Evolutionary conservation across 2,329 filamentous ascomycete species (phyloP), one percentile per base, ranked within the genome.

Genomic region (Exophiala mesophila): DNA sequence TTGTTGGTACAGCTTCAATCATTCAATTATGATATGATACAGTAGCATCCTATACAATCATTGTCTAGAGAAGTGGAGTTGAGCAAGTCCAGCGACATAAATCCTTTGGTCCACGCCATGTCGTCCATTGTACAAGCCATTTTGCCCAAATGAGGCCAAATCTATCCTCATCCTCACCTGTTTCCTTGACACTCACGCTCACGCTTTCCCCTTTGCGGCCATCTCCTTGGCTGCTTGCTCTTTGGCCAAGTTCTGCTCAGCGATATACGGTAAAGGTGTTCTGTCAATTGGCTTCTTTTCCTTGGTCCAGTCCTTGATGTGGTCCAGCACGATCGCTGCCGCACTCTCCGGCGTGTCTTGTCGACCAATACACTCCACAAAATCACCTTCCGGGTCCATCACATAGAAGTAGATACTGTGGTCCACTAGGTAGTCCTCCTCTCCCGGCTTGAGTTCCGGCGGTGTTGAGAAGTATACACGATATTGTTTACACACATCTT

Each of bases 371-470:
- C 89, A 94, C 71, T 98, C 94, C 19, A 98, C 90, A 65, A 98
- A 98, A 64, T 98, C 89, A 15, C 90, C 90, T 56, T 97, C 89
- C 0, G 92, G 92, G 63, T 97, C 92, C 92, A 98, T 98, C 55
- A 98, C 70, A 66, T 98, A 98, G 60, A 98, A 98, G 73, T 98
- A 98, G 56, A 98, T 98, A 65, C 88, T 96, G 70, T 98, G 92
- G 65, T 98, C 92, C 9, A 98, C 92, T 57, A 98, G 67, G 63
- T 98, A 98, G 66, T 98, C 92, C 36, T 57, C 55, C 72, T 96
- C 85, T 1, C 90, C 92, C 1, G 88, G 84, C 72, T 89, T 84
- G 43, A 97, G 86, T 51, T 88, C 77, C 56, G 79, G 74, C 23
- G 92, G 92, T 35, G 92, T 98, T 60, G 85, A 92, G 60, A 98